Percentiles rank a stretch among this genome's conserved stretches.
phyloP scores from a whole-genome alignment of 176 grass and related monocot genomes.

The Cenchrus fungigraminus region DNA sequence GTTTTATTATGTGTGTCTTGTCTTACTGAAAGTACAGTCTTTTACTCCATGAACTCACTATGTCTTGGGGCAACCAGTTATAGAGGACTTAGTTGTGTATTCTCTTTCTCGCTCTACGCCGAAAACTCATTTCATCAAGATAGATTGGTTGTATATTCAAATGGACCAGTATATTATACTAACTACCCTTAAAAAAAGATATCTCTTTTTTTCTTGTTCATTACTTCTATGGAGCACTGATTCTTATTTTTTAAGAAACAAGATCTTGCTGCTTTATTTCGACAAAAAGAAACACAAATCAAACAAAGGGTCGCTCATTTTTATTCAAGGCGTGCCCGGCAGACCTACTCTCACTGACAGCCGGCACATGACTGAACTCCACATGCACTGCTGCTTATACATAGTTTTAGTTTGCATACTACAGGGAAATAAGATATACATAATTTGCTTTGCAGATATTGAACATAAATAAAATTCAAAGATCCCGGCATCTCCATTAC shows the following conservation, averaged over 20 bases:
- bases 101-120: no score
- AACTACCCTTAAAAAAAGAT: background rate
- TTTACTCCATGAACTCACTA: background rate
- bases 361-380: no score
- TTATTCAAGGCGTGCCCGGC: no score
- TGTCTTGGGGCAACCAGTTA: constrained; percentile 1
- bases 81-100: background rate
- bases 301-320: no score
- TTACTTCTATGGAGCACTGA: background rate
- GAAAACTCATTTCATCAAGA: no score
- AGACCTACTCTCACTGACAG: no score
- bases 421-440: background rate
- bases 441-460: background rate
- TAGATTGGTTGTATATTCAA: background rate
- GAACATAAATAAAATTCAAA: background rate
- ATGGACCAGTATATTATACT: background rate
- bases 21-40: background rate
- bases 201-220: background rate
- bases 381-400: background rate
- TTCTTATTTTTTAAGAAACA: no score
- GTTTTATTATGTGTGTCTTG: background rate
- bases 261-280: no score
- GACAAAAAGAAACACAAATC: no score
- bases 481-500: background rate
- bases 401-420: constrained; percentile 1